Evolutionary conservation across 176 grass and related monocot genomes (phyloP), one percentile per base, ranked within the genome.

Genomic region (Metroxylon sagu): DNA sequence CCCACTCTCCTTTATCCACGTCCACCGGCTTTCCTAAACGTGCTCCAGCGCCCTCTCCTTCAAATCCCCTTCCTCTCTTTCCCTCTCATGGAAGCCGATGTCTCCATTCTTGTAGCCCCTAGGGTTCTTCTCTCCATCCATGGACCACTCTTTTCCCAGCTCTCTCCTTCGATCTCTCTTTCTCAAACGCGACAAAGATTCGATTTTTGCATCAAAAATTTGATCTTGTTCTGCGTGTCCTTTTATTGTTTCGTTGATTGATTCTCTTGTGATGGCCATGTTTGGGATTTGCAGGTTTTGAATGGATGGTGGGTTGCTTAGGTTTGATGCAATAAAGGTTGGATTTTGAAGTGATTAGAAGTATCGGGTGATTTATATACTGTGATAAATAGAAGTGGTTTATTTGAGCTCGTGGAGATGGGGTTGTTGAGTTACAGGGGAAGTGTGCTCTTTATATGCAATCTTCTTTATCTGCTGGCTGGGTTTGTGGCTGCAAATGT

Each of bases 231-330:
- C 25, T 17, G 27, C 0, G 4, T 4, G 5, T 72, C 71, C 0
- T 1, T 60, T 77, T 58, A 77, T 31, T 50, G 49, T 50, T 62
- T 63, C 58, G 55, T 25, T 30, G 52, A 23, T 50, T 77, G 5
- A 31, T 6, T 31, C 5, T 0, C 30, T 31, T 31, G 30, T 7
- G 30, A 31, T 66, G 14, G 21, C 21, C 21, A 59, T 71, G 31
- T 35, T 67, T 84, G 29, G 28, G 68, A 8, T 70, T 81, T 31
- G 67, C 77, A 70, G 89, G 76, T 61, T 30, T 14, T 4, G 14
- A 76, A 6, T 61, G 25, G 15, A 19, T 57, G 5, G 71, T 58
- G 4, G 26, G 49, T 18, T 29, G 75, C 60, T 23, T 29, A 31
- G 31, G 19, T 69, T 55, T 5, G 3, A 14, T 0, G 56, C 68